Base-by-base conservation (phyloP, 495 filamentous ascomycete species). In the Opeltia flavorubescens region DNA sequence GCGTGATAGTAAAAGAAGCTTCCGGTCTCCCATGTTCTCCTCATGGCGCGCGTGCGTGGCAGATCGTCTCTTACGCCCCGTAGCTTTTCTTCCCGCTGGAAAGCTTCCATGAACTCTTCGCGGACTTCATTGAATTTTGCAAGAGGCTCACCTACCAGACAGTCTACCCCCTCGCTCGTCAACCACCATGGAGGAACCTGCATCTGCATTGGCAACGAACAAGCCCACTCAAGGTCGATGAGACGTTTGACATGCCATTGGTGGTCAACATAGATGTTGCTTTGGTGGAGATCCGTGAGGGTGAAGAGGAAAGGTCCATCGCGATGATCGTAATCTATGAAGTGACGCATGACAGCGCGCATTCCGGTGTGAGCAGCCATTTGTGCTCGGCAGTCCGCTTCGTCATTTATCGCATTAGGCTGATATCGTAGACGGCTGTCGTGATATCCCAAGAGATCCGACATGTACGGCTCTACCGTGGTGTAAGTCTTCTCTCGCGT, bases 211-310 rank as follows among this genome's bases (percentile, higher is more conserved):
- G 62, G 62, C 9, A 40, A 50, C 44, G 62, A 54, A 49, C 63
- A 66, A 5, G 62, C 60, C 63, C 59, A 68, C 50, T 66, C 63
- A 28, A 61, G 53, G 42, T 68, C 62, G 1, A 68, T 43, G 3
- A 65, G 31, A 30, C 40, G 60, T 9, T 29, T 62, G 38, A 65
- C 59, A 49, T 64, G 42, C 59, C 52, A 61, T 23, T 66, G 15
- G 17, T 52, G 39, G 43, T 66, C 61, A n/a, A 65, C 59, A 43
- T 62, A 60, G 12, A 62, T 59, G 34, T 65, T 66, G 43, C 54
- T 61, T 46, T 43, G 50, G 46, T 65, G 51, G 42, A 65, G 29
- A 47, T 63, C 62, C 1, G 56, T 62, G 27, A 64, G 47, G 2
- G 3, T 49, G 5, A 64, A 43, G 34, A 54, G 45, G 44, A 57